Percentiles rank a stretch among this genome's conserved stretches.
Conservation (phyloP, 2,329 filamentous ascomycete species). For the Aspergillus spinulosporus region DNA sequence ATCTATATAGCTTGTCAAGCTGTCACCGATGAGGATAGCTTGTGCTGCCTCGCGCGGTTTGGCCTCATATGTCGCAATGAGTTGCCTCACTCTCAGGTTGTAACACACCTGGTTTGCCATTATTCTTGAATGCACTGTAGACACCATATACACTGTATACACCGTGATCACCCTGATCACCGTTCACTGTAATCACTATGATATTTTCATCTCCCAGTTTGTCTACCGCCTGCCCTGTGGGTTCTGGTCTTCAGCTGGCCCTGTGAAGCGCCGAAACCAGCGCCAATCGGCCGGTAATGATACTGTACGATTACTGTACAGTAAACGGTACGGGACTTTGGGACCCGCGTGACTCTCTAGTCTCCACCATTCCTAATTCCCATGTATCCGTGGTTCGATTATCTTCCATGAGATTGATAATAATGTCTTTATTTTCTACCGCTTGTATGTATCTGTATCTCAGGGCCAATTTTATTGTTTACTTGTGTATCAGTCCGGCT, state of each 20-base stretch:
- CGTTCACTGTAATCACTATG: no score
- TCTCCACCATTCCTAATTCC: slow-evolving; percentile 19
- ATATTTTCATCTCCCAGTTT: no score
- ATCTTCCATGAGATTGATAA: not conserved
- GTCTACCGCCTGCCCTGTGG: no score
- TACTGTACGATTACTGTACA: no score
- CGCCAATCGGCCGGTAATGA: no score
- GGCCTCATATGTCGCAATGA: not conserved
- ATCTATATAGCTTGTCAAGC: slow-evolving; percentile 11
- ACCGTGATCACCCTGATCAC: no score
- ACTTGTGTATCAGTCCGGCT: not conserved
- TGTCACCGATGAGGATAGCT: slow-evolving; percentile 15
- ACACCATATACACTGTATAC: no score
- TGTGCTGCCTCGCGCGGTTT: not conserved
- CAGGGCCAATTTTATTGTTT: not conserved
- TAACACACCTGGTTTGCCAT: no score
- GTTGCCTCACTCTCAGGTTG: not conserved
- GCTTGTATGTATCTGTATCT: not conserved
- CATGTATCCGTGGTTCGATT: not conserved
- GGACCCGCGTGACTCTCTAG: slow-evolving; percentile 18
- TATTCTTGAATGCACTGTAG: no score
- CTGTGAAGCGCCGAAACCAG: no score
- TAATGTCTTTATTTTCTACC: no score
- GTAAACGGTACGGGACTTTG: slow-evolving; percentile 13
- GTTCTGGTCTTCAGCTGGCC: no score